These are phyloP conservation scores for Pneumocystis wakefieldiae DNA, from an alignment of 1,139 yeast species.

Conservation along the genomic window DNA sequence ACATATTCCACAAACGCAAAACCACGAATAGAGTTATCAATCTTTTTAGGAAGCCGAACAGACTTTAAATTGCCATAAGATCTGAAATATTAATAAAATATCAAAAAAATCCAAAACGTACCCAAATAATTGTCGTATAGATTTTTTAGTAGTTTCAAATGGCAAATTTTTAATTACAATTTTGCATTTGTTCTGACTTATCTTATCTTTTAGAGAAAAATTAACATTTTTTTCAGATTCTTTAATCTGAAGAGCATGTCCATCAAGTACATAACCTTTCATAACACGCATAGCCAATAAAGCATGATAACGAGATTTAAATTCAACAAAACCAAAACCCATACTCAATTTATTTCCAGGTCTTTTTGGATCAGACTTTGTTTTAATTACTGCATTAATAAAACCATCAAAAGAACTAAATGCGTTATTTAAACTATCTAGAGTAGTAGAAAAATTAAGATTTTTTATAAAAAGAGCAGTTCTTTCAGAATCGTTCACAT, in stretches of 20 bases:
- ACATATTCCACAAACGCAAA: constrained; percentile 93
- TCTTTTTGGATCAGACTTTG: constrained; percentile 74
- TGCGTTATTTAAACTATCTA: constrained; percentile 38
- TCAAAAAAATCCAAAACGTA: constrained; percentile 23
- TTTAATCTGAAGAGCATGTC: constrained; percentile 79
- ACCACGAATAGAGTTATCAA: constrained; percentile 90
- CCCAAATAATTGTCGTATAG: constrained; percentile 69
- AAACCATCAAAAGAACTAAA: constrained; percentile 68
- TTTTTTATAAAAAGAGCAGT: constrained; percentile 84
- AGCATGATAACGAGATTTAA: constrained; percentile 64
- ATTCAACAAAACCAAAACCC: constrained; percentile 98
- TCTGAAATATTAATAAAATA: constrained; percentile 21
- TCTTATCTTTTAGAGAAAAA: constrained; percentile 18
- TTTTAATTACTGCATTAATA: constrained; percentile 67
- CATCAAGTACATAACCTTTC: constrained; percentile 72
- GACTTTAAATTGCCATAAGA: constrained; percentile 80
- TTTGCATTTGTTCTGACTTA: constrained; percentile 35
- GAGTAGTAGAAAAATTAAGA: constrained; percentile 68
- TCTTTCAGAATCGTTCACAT: constrained; percentile 48
- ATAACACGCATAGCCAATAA: constrained; percentile 53
- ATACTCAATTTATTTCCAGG: constrained; percentile 54
- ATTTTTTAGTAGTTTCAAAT: constrained; percentile 87
- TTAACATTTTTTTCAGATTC: constrained; percentile 53
- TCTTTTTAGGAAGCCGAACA: constrained; percentile 90
- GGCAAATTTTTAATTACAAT: constrained; percentile 92